Conservation (phyloP, 2,329 filamentous ascomycete genomes). For the Ciborinia camelliae region DNA sequence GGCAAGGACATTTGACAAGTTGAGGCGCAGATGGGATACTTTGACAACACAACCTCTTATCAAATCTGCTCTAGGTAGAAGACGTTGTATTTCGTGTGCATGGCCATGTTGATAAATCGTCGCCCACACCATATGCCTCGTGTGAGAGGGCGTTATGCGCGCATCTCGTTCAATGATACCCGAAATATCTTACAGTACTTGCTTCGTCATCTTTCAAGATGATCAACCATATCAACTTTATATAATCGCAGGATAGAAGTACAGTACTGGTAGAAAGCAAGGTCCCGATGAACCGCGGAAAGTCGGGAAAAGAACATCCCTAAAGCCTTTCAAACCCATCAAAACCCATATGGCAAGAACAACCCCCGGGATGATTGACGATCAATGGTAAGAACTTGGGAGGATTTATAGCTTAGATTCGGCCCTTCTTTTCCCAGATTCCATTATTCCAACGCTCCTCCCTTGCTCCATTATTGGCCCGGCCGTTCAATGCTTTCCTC, state of each 20-base stretch:
- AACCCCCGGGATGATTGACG: background rate
- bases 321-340: background rate
- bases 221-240: background rate
- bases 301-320: slow-evolving; percentile 6
- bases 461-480: slow-evolving; percentile 9
- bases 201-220: background rate
- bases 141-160: background rate
- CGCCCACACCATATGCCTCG: background rate
- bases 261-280: background rate
- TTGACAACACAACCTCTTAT: slow-evolving; percentile 10
- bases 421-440: slow-evolving; percentile 12
- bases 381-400: background rate
- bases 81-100: background rate
- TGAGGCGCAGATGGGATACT: slow-evolving; percentile 5
- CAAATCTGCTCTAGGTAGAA: slow-evolving; percentile 1
- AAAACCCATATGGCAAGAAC: slow-evolving; percentile 5
- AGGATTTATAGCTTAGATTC: slow-evolving; percentile 10
- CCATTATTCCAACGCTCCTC: slow-evolving; percentile 3
- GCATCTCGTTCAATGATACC: background rate
- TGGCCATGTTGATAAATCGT: slow-evolving; percentile 1
- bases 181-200: background rate
- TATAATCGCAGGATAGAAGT: background rate
- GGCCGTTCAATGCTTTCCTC: background rate
- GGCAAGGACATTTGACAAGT: background rate
- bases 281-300: background rate